Evolutionary conservation across 1,284 basidiomycete species (phyloP).

Genomic region (Naganishia albida): DNA sequence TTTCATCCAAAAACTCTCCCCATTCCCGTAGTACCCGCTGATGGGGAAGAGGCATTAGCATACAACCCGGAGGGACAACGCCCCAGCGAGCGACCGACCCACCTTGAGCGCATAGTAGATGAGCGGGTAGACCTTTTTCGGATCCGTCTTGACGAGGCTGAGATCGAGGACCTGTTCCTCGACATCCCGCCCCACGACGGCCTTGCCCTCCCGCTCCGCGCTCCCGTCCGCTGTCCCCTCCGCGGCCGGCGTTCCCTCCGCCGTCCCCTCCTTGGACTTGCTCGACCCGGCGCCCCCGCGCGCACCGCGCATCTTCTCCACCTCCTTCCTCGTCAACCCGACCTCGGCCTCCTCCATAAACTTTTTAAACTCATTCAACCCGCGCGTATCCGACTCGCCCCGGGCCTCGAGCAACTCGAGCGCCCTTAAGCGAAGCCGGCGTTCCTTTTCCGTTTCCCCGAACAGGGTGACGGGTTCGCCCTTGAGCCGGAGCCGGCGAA

Average conservation of each 20-base stretch:
- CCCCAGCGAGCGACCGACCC: slow-evolving; percentile 30
- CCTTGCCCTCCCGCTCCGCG: no score
- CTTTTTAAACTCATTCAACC: slow-evolving; percentile 91
- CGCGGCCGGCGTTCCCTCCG: slow-evolving; percentile 28
- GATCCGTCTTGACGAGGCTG: slow-evolving; percentile 80
- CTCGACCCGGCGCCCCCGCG: slow-evolving; percentile 35
- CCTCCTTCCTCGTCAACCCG: slow-evolving; percentile 58
- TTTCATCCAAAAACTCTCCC: slow-evolving; percentile 88
- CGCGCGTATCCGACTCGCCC: slow-evolving; percentile 64
- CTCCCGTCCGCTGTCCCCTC: slow-evolving; percentile 23
- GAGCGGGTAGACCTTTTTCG: slow-evolving; percentile 94
- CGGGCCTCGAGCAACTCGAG: slow-evolving; percentile 92
- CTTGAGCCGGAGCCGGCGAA: slow-evolving; percentile 82
- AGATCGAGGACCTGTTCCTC: slow-evolving; percentile 69
- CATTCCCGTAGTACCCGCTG: slow-evolving; percentile 84
- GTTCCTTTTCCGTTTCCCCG: slow-evolving; percentile 91
- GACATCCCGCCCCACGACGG: slow-evolving; percentile 4
- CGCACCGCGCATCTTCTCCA: slow-evolving; percentile 32
- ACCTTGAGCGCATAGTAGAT: slow-evolving; percentile 94
- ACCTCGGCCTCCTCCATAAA: slow-evolving; percentile 89
- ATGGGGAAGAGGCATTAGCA: background rate
- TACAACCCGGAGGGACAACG: no score
- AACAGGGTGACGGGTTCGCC: slow-evolving; percentile 94
- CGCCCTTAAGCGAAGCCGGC: slow-evolving; percentile 82
- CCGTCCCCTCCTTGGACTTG: slow-evolving; percentile 23